phyloP scores from a whole-genome alignment of 768 basidiomycete genomes.

The Cystobasidium ongulense region DNA sequence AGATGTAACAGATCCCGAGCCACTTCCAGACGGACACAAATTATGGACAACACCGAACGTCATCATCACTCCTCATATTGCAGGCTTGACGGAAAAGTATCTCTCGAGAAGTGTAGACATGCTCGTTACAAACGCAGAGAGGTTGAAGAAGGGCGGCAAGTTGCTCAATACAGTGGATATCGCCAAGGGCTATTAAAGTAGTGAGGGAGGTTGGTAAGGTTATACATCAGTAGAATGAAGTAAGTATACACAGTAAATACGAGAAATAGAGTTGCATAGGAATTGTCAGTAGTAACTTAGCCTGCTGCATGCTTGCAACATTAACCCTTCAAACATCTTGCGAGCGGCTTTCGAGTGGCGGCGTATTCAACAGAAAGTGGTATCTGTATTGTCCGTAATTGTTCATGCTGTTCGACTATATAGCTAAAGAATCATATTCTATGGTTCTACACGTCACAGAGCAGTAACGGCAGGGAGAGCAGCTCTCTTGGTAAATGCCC shows the following conservation, averaged over 20 bases:
- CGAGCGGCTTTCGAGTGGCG: no score
- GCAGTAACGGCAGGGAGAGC: background rate
- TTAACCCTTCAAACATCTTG: no score
- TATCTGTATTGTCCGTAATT: no score
- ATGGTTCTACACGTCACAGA: background rate
- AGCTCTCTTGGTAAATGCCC: conserved; percentile 20
- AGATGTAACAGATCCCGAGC: conserved; percentile 47
- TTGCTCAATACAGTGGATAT: background rate
- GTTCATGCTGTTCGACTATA: no score
- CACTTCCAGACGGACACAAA: conserved; percentile 44
- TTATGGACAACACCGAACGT: conserved; percentile 44
- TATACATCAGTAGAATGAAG: no score
- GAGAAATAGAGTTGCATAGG: no score
- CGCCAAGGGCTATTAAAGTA: background rate
- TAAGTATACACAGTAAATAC: no score
- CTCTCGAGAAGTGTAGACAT: conserved; percentile 43
- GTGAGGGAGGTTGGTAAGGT: background rate
- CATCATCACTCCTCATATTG: conserved; percentile 47
- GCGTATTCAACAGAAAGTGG: no score
- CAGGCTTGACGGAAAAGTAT: conserved; percentile 44
- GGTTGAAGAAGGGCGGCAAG: conserved; percentile 19
- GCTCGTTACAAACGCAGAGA: conserved; percentile 42
- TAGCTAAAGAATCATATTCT: background rate
- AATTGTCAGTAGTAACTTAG: no score
- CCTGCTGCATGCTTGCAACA: no score